These are phyloP conservation scores for Cladophialophora exuberans DNA, from an alignment of 2,329 filamentous ascomycete genomes.

Conservation along the genomic window DNA sequence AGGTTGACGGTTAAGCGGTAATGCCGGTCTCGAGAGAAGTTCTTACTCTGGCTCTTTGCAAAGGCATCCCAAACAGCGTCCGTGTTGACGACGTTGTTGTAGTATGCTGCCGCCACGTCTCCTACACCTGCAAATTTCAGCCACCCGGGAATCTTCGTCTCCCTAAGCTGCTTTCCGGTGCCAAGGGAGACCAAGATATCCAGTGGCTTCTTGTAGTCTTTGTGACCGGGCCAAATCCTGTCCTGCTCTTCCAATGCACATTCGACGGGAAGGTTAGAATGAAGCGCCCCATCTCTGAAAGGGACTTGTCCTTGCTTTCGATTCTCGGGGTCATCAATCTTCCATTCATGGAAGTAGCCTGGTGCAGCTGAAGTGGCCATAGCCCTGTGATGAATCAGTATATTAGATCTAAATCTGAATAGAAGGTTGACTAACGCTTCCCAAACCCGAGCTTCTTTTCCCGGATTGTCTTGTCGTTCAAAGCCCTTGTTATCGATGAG, in stretches of 20 bases:
- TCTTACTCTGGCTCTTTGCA: slow-evolving; percentile 1
- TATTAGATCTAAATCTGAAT: not conserved
- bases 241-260: slow-evolving; percentile 7
- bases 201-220: slow-evolving; percentile 6
- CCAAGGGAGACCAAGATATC: slow-evolving; percentile 5
- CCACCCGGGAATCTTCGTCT: not conserved
- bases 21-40: not conserved
- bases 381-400: not conserved
- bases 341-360: slow-evolving; percentile 7
- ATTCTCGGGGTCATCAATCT: slow-evolving; percentile 4
- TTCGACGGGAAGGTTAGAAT: slow-evolving; percentile 3
- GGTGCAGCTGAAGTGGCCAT: slow-evolving; percentile 7
- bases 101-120: slow-evolving; percentile 2
- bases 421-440: not conserved
- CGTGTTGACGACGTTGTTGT: slow-evolving; percentile 9
- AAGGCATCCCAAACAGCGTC: slow-evolving; percentile 5
- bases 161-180: slow-evolving; percentile 2
- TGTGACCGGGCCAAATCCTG: slow-evolving; percentile 2
- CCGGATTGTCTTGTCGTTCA: slow-evolving; percentile 5
- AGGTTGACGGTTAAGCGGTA: not conserved
- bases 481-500: slow-evolving; percentile 3
- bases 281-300: slow-evolving; percentile 3
- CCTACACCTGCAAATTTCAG: slow-evolving; percentile 2
- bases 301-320: slow-evolving; percentile 1
- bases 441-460: slow-evolving; percentile 1